phyloP scores from a whole-genome alignment of 2,329 filamentous ascomycete species.

The Beauveria brongniartii region DNA sequence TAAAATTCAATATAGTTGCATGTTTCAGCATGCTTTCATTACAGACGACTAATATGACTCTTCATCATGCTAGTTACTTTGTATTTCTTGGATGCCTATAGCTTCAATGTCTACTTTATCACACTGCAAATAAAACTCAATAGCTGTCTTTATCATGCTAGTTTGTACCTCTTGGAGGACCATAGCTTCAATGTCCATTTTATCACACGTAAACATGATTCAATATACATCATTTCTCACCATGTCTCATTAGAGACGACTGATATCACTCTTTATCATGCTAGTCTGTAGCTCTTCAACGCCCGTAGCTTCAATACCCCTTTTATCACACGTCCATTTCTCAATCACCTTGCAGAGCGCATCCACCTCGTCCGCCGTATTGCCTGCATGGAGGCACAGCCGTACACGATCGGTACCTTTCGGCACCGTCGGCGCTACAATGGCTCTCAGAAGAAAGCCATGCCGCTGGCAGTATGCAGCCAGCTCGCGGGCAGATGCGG shows the following conservation, averaged over 20 bases:
- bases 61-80: neutral
- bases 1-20: neutral
- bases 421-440: constrained; percentile 62
- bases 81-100: neutral
- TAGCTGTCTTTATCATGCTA: neutral
- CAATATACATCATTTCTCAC: neutral
- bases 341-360: constrained; percentile 40
- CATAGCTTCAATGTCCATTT: neutral
- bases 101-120: neutral
- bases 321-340: constrained; percentile 33
- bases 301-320: neutral
- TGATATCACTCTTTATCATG: neutral
- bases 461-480: constrained; percentile 50
- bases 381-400: constrained; percentile 61
- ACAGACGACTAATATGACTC: neutral
- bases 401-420: constrained; percentile 54
- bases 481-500: constrained; percentile 46
- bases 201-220: constrained; percentile 30
- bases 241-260: neutral
- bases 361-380: constrained; percentile 49
- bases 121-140: constrained; percentile 31
- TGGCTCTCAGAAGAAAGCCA: constrained; percentile 54
- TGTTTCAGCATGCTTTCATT: too few species aligned
- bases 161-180: neutral
- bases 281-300: neutral